Base-by-base conservation (phyloP, 371 early-diverging fungal genomes). In the Mortierella sp. region DNA sequence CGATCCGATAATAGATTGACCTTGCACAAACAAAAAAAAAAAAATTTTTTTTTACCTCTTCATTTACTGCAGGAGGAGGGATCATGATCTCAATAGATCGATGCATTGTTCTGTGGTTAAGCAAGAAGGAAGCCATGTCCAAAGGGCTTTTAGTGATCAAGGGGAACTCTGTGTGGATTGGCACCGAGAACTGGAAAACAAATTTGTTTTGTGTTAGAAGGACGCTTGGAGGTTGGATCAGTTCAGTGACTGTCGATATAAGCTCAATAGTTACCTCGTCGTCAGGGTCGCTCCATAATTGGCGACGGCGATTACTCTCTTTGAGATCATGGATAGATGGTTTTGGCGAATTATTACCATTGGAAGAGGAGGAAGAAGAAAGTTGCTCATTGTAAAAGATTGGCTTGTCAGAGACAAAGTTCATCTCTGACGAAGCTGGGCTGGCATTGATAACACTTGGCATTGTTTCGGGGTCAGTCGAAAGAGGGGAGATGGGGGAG, bases 41-140 rank as follows among this genome's bases (percentile, higher is more conserved):
- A 19, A 47, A 36, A 40, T 59, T 57, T 57, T 5, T 22, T 5
- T 50, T 47, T 74, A 74, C 74, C 59, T 65, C 65, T 33, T 69
- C 65, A 36, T 38, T 58, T n/a, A 22, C 19, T 28, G 38, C 38
- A 22, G 61, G 21, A 16, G 80, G 76, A 43, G 81, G 81, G 13
- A 69, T 75, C 81, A 81, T 81, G 66, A 81, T 81, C 70, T 81
- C 81, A 38, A 81, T 65, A n/a, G 81, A 81, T 38, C 81, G 72
- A 13, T 69, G 76, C 76, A 81, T 75, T 21, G 70, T 24, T 3
- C 72, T 72, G 59, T 81, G 71, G 57, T 81, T 67, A 19, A 81
- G 63, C 15, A 81, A 60, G 48, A 81, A 81, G 7, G 81, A 81
- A n/a, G 81, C 71, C 63, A 69, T 65, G 40, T 72, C 70, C 45